Evolutionary conservation across 2,329 filamentous ascomycete genomes (phyloP).

Genomic region (Penicillium aurantiogriseum): DNA sequence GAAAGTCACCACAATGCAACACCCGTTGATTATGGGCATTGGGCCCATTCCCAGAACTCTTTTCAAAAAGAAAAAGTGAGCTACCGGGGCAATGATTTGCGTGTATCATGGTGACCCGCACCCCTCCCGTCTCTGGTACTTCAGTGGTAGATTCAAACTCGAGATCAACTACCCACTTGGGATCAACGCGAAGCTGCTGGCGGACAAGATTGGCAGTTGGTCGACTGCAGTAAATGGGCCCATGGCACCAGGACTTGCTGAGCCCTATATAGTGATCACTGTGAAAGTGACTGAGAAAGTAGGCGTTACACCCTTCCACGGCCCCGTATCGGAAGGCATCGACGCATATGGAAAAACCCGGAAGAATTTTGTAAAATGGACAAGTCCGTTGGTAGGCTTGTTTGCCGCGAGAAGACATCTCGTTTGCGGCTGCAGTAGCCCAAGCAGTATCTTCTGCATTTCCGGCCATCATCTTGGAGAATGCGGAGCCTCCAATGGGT

Average conservation of each 20-base stretch:
- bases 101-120: conserved; percentile 87
- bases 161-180: conserved; percentile 78
- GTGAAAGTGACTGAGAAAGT: conserved; percentile 97
- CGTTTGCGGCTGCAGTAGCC: conserved; percentile 78
- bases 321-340: conserved; percentile 96
- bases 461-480: conserved; percentile 87
- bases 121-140: conserved; percentile 77
- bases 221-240: conserved; percentile 93
- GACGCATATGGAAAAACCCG: conserved; percentile 86
- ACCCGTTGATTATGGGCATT: conserved; percentile 70
- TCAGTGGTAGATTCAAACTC: conserved; percentile 80
- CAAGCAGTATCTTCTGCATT: conserved; percentile 90
- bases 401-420: conserved; percentile 75
- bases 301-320: conserved; percentile 86
- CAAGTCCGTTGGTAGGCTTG: conserved; percentile 86
- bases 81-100: conserved; percentile 97
- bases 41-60: conserved; percentile 61
- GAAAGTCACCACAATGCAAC: conserved; percentile 92
- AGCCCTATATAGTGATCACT: conserved; percentile 96
- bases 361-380: conserved; percentile 98
- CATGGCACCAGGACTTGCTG: conserved; percentile 83
- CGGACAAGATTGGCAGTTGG: conserved; percentile 88
- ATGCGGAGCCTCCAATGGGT: conserved; percentile 63
- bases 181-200: conserved; percentile 79
- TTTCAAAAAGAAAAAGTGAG: conserved; percentile 90